These are phyloP conservation scores for Pulveroboletus ravenelii DNA, from an alignment of 768 basidiomycete genomes.

Conservation along the genomic window DNA sequence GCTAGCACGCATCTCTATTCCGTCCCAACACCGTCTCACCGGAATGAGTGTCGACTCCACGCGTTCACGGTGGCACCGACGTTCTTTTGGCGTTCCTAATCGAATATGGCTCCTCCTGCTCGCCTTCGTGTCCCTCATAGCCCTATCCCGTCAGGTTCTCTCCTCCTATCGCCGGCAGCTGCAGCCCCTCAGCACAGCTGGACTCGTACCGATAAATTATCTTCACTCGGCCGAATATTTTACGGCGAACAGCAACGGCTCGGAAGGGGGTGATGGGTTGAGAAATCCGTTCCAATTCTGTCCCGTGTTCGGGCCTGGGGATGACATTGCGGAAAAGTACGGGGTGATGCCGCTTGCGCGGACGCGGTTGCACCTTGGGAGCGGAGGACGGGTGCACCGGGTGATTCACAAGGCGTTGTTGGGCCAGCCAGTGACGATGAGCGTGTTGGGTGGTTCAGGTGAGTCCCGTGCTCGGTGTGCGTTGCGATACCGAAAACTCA, in stretches of 20 bases:
- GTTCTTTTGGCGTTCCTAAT: slow-evolving; percentile 58
- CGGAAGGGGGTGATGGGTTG: slow-evolving; percentile 24
- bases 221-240: slow-evolving; percentile 50
- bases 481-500: neutral
- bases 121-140: slow-evolving; percentile 50
- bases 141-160: slow-evolving; percentile 53
- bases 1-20: slow-evolving; percentile 53
- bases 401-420: slow-evolving; percentile 79
- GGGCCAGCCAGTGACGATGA: slow-evolving; percentile 85
- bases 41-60: slow-evolving; percentile 45
- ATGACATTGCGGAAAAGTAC: slow-evolving; percentile 74
- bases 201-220: slow-evolving; percentile 75
- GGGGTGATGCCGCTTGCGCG: slow-evolving; percentile 69
- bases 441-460: slow-evolving; percentile 88
- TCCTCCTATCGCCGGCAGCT: slow-evolving; percentile 33
- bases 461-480: slow-evolving; percentile 21
- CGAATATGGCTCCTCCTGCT: slow-evolving; percentile 64
- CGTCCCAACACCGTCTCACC: slow-evolving; percentile 36
- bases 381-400: slow-evolving; percentile 75
- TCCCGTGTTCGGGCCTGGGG: slow-evolving; percentile 79
- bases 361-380: slow-evolving; percentile 73
- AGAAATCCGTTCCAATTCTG: slow-evolving; percentile 85
- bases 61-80: slow-evolving; percentile 49
- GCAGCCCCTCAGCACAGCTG: slow-evolving; percentile 32
- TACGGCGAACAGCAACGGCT: slow-evolving; percentile 23